Evolutionary conservation across 345 rosid genomes (phyloP), one percentile per base, ranked within the genome.

Genomic region (Noccaea bulbosa): DNA sequence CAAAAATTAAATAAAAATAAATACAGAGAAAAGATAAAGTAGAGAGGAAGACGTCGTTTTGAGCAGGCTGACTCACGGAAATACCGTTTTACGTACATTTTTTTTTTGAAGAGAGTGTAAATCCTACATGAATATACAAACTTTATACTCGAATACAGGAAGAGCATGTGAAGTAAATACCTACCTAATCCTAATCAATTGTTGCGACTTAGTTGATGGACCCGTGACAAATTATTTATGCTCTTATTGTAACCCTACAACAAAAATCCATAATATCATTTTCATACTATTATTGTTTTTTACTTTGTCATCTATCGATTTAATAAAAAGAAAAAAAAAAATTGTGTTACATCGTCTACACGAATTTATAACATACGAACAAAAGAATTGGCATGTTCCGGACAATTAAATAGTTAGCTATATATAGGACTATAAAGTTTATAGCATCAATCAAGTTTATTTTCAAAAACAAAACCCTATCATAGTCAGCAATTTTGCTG

Each of bases 31-130:
- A 44, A 11, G 3, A 60, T 27, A 67, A 65, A 51, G 54, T 51
- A 11, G 30, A 35, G 58, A 75, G 9, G 64, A 69, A 69, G 74
- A 54, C 70, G 71, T 75, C 66, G 70, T 62, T 75, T 62, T 40
- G 27, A 69, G 71, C 71, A 63, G 20, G 74, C 52, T 62, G 70
- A 62, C 60, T 69, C 79, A 75, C 79, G 79, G 75, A 62, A 69
- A 62, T 17, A 51, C 69, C 27, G 51, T 61, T 20, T 67, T 14
- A 56, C n/a, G n/a, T n/a, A n/a, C 14, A 2, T 34, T 22, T 8
- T 0, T 34, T 11, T 33, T n/a, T 7, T 17, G 11, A 12, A 9
- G 8, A 30, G 3, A 45, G 7, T 20, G 39, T 43, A 44, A 20
- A 63, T 38, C 41, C 43, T 10, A 27, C 27, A 61, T 49, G 58